Percentiles rank a stretch among this genome's conserved stretches.
phyloP scores from a whole-genome alignment of 2,329 filamentous ascomycete genomes.

The Celoporthe dispersa region DNA sequence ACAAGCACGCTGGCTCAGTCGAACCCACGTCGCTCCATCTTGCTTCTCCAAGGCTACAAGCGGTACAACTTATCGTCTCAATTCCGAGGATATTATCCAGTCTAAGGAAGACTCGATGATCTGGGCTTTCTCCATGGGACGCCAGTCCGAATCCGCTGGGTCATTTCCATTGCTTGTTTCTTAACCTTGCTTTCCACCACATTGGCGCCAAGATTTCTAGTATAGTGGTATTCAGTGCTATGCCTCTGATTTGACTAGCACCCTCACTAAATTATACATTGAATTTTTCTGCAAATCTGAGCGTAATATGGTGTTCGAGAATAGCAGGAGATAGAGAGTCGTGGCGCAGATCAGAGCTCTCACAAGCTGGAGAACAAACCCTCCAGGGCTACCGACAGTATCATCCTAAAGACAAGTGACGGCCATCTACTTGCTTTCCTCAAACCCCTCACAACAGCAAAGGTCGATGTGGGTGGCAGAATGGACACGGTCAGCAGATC shows the following conservation, averaged over 20 bases:
- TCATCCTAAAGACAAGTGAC: neutral
- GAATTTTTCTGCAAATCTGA: neutral
- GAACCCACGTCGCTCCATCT: neutral
- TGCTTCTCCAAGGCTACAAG: neutral
- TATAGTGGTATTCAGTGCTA: neutral
- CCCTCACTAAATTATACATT: neutral
- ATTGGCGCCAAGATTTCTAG: neutral
- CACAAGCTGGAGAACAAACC: too few relatives aligned
- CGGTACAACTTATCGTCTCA: neutral
- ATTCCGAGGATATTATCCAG: neutral
- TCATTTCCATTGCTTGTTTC: neutral
- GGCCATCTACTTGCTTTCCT: too few relatives aligned
- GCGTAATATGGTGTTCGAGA: neutral
- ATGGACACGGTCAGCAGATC: too few relatives aligned
- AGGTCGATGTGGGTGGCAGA: too few relatives aligned
- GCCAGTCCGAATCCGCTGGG: rapidly evolving
- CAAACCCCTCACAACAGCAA: too few relatives aligned
- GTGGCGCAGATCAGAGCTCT: too few relatives aligned
- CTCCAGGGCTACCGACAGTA: too few relatives aligned
- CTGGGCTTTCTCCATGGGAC: neutral
- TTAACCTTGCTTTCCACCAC: too few relatives aligned
- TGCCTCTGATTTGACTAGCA: neutral
- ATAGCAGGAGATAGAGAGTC: neutral
- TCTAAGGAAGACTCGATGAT: too few relatives aligned
- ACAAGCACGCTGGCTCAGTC: neutral